Percentiles rank a stretch among this genome's conserved stretches.
phyloP scores from a whole-genome alignment of 306 rosid species.

The Gynostemma pentaphyllum region DNA sequence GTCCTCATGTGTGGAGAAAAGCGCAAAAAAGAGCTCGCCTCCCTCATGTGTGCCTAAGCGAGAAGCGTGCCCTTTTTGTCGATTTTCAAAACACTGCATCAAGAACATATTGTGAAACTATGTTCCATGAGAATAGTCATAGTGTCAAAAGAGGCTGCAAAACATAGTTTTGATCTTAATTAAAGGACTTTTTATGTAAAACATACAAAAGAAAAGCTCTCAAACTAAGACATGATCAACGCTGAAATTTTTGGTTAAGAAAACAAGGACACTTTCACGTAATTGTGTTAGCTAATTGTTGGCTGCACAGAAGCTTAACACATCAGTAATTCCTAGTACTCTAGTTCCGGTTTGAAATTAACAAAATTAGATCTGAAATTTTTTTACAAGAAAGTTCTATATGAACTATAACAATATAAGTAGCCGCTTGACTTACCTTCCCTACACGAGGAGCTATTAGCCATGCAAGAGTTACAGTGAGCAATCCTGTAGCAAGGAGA shows the following conservation, averaged over 20 bases:
- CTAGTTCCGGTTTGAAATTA: not conserved
- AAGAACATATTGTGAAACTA: no score
- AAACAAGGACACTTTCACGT: not conserved
- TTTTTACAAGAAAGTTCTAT: not conserved
- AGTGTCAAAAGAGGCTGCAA: not conserved
- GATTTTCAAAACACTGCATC: no score
- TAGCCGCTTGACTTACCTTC: slow-evolving; percentile 41
- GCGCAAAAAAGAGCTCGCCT: no score
- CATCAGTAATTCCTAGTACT: not conserved
- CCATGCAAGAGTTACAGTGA: slow-evolving; percentile 88
- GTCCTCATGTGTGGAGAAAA: no score
- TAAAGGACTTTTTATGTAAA: not conserved
- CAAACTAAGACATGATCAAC: not conserved
- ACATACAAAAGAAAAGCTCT: not conserved
- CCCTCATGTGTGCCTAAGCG: no score
- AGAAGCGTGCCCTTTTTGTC: no score
- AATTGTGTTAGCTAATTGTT: not conserved
- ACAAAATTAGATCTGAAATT: not conserved
- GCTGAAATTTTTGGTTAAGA: not conserved
- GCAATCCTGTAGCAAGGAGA: slow-evolving; percentile 93
- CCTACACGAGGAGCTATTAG: slow-evolving; percentile 95
- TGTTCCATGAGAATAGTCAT: not conserved
- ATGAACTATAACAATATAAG: not conserved
- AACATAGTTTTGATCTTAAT: not conserved
- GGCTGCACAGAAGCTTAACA: not conserved